These are phyloP conservation scores for Phoma sp. DNA, from an alignment of 2,329 filamentous ascomycete genomes.

Conservation along the genomic window DNA sequence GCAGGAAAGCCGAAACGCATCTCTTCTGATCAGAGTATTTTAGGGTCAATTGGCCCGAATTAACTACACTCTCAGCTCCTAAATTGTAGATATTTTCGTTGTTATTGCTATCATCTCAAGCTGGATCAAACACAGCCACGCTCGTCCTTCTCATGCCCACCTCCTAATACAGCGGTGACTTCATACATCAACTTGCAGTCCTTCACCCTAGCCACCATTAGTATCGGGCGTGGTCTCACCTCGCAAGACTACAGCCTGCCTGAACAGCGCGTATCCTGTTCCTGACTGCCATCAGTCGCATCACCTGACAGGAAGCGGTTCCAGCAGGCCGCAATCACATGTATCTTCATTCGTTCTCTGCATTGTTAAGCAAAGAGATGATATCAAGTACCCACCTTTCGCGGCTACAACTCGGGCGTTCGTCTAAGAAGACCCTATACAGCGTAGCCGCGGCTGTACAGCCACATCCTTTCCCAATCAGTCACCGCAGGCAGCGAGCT, in stretches of 20 bases:
- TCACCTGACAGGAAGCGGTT: neutral
- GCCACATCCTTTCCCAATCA: constrained; percentile 7
- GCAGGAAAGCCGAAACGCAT: too few species aligned
- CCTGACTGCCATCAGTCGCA: neutral
- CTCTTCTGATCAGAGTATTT: too few species aligned
- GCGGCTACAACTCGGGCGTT: constrained; percentile 5
- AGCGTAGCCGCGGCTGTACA: constrained; percentile 10
- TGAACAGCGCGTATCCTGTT: neutral
- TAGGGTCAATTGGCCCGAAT: too few species aligned
- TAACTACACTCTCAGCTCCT: too few species aligned
- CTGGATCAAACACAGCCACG: too few species aligned
- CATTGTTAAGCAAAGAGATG: neutral
- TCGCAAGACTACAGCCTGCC: neutral
- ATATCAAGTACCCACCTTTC: constrained; percentile 1
- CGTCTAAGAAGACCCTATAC: constrained; percentile 6
- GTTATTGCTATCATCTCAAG: too few species aligned
- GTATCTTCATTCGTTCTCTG: neutral
- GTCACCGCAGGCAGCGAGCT: constrained; percentile 10
- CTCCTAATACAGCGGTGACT: too few species aligned
- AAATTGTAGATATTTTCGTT: too few species aligned
- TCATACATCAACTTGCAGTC: too few species aligned
- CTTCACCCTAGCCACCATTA: too few species aligned
- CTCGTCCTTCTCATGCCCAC: too few species aligned
- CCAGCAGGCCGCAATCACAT: neutral
- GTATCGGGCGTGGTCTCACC: too few species aligned